Percentiles rank a stretch among this genome's conserved stretches.
Evolutionary conservation across 2,329 filamentous ascomycete genomes (phyloP).

Genomic region (Pseudocercospora musae): DNA sequence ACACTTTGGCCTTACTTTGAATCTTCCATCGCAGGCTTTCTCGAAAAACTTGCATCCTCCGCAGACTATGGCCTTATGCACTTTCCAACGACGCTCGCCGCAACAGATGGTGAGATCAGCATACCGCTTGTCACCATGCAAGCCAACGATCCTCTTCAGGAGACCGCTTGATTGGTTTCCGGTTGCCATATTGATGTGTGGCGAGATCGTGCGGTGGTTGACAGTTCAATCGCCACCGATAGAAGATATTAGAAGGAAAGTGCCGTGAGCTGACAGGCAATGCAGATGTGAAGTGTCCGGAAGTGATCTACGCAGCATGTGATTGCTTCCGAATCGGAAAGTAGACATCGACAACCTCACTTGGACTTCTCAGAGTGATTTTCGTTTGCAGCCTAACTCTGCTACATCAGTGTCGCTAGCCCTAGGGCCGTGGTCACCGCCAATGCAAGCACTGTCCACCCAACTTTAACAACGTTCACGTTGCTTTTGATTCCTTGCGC

Average conservation of each 20-base stretch:
- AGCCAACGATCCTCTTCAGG: not conserved
- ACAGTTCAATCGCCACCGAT: too few relatives aligned
- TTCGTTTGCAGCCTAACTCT: too few relatives aligned
- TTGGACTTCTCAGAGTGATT: too few relatives aligned
- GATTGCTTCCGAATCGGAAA: too few relatives aligned
- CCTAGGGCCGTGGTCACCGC: not conserved
- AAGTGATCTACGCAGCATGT: too few relatives aligned
- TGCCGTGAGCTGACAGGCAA: too few relatives aligned
- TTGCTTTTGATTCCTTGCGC: not conserved
- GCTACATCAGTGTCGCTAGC: not conserved
- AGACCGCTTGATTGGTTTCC: too few relatives aligned
- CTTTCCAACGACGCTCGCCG: slow-evolving; percentile 17
- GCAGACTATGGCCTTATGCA: slow-evolving; percentile 29
- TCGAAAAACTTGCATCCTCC: slow-evolving; percentile 26
- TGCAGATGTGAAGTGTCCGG: too few relatives aligned
- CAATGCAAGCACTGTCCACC: not conserved
- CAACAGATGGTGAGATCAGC: slow-evolving; percentile 26
- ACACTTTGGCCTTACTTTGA: slow-evolving; percentile 15
- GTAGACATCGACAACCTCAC: too few relatives aligned
- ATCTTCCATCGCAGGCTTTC: slow-evolving; percentile 21
- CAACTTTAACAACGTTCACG: not conserved
- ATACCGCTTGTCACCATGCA: not conserved
- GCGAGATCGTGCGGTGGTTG: too few relatives aligned
- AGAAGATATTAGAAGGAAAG: too few relatives aligned
- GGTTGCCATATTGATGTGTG: too few relatives aligned